Conservation (phyloP, 306 rosid genomes). For the Prunus armeniaca region DNA sequence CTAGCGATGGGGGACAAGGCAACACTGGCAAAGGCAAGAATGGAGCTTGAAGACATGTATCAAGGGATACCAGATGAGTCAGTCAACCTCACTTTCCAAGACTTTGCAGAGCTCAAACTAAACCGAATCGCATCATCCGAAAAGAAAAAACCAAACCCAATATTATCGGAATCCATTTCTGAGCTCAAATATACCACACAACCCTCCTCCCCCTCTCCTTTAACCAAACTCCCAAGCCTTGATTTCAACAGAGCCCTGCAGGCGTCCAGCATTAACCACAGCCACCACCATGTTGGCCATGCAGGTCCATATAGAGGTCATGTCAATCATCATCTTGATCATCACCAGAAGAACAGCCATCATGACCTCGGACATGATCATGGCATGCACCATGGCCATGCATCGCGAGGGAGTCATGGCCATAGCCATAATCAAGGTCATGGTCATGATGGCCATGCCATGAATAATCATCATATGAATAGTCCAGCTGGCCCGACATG, state of each 20-base stretch:
- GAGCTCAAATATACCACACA: slow-evolving; percentile 7
- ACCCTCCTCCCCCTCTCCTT: slow-evolving; percentile 2
- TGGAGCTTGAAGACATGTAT: slow-evolving; percentile 72
- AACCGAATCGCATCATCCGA: slow-evolving; percentile 22
- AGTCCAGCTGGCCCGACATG: neutral
- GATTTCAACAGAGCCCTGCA: slow-evolving; percentile 57
- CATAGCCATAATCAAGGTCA: neutral
- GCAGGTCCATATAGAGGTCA: neutral
- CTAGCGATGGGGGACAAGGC: slow-evolving; percentile 46
- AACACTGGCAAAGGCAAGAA: slow-evolving; percentile 44
- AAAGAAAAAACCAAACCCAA: slow-evolving; percentile 14
- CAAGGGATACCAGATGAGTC: slow-evolving; percentile 84
- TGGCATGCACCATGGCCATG: slow-evolving; percentile 1
- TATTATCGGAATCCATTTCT: slow-evolving; percentile 10
- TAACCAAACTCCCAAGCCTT: slow-evolving; percentile 50
- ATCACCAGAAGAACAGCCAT: neutral
- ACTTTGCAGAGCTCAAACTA: slow-evolving; percentile 44
- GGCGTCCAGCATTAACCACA: slow-evolving; percentile 21
- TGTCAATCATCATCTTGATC: neutral
- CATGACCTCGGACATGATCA: neutral
- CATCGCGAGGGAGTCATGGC: neutral
- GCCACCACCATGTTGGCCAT: neutral
- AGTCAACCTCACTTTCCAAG: slow-evolving; percentile 77
- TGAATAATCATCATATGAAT: neutral
- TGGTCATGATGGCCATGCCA: neutral